Base-by-base conservation (phyloP, 305 asterid species). In the Fraxinus dipetala region DNA sequence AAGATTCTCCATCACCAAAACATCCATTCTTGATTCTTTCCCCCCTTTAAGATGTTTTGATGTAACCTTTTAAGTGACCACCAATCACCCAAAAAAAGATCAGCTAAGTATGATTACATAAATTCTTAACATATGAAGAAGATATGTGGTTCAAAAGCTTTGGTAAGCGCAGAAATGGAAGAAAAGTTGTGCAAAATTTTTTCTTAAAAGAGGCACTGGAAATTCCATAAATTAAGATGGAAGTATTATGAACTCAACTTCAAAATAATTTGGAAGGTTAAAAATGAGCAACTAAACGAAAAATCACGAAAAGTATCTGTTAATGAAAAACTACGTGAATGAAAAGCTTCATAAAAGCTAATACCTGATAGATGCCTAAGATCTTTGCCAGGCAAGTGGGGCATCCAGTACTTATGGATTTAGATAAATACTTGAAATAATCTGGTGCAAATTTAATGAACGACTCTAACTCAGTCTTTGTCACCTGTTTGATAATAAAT, bases 1-100 rank as follows among this genome's bases (percentile, higher is more conserved):
- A 87, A 94, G 97, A 88, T 93, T 94, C 88, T 94, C 98, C 98
- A 93, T 94, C 83, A 94, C 98, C 91, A 94, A 81, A 73, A 94
- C 95, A 87, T 94, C 97, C 93, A 93, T 93, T 86, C 85, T 89
- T 36, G 91, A 56, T 88, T 94, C 97, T 82, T 90, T 94, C 76
- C 98, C 98, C 35, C 97, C 95, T 89, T 92, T 92, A 82, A 87
- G 78, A 85, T 91, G 90, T 90, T 94, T 94, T 59, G 93, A 77
- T 0, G 95, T 85, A 79, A 94, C 96, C 98, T 94, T 79, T 28
- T 13, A 11, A 67, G 7, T 28, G 81, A 85, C 70, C 80, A 83
- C 80, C 76, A 78, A 70, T 82, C 86, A 85, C 83, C 84, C 77
- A 81, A 80, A 78, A 69, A 67, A 69, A 67, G 26, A 80, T 56